phyloP scores from a whole-genome alignment of 2,329 filamentous ascomycete species.

The Aspergillus quadricinctus region DNA sequence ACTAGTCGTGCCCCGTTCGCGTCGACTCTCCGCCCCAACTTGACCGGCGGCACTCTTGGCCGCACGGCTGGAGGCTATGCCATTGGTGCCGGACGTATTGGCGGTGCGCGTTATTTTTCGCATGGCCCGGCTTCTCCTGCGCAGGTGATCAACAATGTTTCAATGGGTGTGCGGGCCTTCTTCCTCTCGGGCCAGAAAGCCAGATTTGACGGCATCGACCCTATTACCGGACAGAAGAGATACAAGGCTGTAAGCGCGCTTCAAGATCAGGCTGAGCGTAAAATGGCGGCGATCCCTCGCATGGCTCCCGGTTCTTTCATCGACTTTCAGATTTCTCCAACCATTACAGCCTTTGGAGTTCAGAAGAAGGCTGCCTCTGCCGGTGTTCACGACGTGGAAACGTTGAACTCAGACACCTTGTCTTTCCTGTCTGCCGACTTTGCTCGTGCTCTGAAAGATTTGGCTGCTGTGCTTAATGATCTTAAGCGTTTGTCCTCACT shows the following conservation, averaged over 20 bases:
- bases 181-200: conserved; percentile 86
- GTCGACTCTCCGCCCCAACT: conserved; percentile 80
- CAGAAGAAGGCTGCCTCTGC: conserved; percentile 24
- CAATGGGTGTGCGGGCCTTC: conserved; percentile 85
- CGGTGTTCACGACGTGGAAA: conserved; percentile 46
- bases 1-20: conserved; percentile 80
- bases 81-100: conserved; percentile 62
- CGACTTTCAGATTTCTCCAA: conserved; percentile 84
- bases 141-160: conserved; percentile 93
- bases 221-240: conserved; percentile 65
- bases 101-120: conserved; percentile 81
- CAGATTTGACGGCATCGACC: conserved; percentile 73
- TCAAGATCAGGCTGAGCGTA: conserved; percentile 67
- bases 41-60: conserved; percentile 81
- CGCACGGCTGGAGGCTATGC: conserved; percentile 88
- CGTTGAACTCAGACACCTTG: conserved; percentile 77
- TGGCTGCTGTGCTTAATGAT: conserved; percentile 74
- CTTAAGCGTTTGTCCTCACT: conserved; percentile 70
- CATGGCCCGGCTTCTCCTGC: conserved; percentile 80
- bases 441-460: conserved; percentile 76
- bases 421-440: conserved; percentile 86
- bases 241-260: conserved; percentile 73
- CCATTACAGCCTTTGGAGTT: conserved; percentile 72
- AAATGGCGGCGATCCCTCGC: conserved; percentile 54
- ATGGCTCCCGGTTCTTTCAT: conserved; percentile 71